Evolutionary conservation across 148 eudicot species (phyloP), one percentile per base, ranked within the genome.

Genomic region (Rhododendron griersonianum): DNA sequence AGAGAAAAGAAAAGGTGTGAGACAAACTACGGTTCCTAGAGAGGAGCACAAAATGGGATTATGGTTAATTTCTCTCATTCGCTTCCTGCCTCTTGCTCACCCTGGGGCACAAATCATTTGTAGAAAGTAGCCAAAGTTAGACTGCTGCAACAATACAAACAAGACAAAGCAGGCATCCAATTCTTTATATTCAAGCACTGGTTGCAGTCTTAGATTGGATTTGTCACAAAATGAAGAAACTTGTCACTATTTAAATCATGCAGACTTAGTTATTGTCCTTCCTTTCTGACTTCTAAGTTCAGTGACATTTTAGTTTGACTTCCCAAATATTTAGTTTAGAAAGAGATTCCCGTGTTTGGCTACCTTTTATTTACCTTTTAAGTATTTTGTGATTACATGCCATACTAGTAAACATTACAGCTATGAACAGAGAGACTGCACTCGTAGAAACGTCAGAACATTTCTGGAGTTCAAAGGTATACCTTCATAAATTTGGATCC

Each of bases 401-500:
- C 28, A 55, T n/a, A 25, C 73, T 65, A 18, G 11, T 5, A 8
- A 48, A 19, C 67, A 7, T 30, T 16, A 59, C 19, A 11, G 16
- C 16, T 53, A 51, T 80, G 83, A 19, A 33, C 1, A 81, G 47
- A 81, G 47, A 81, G 45, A 35, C 83, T 55, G 16, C 69, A 81
- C 47, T 15, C 0, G 63, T 19, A 30, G 51, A 19, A 84, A 5
- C 39, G 21, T 50, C 41, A 71, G 75, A 84, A 84, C 65, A 51
- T 9, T n/a, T 13, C n/a, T 33, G 61, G 53, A 80, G 77, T 50
- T 75, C 55, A 83, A 10, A 10, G 18, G 53, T 47, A 77, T 87
- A 97, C 99, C 98, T 98, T 98, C 97, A 94, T 93, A 88, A 95
- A 98, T 84, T 93, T 98, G 84, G 98, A 86, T 78, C 89, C 98